These are phyloP conservation scores for Corymbia citriodora DNA, from an alignment of 441 rosid genomes.

Conservation along the genomic window DNA sequence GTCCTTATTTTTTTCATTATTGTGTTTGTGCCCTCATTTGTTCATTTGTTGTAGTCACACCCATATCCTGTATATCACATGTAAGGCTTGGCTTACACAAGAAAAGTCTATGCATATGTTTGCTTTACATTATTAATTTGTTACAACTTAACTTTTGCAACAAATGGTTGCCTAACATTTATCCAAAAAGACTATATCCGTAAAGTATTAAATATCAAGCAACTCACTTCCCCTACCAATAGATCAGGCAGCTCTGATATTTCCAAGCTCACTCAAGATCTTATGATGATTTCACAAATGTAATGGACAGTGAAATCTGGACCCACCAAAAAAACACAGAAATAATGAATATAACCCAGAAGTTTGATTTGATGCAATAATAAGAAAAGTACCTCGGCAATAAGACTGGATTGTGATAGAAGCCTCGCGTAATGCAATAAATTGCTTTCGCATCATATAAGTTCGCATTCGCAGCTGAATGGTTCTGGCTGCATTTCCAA, in stretches of 20 bases:
- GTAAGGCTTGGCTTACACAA: background rate
- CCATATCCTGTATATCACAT: background rate
- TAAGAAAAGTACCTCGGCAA: slow-evolving; percentile 45
- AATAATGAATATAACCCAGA: background rate
- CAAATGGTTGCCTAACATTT: background rate
- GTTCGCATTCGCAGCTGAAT: slow-evolving; percentile 62
- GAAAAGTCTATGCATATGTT: background rate
- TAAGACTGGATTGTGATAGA: slow-evolving; percentile 48
- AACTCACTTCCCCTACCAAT: background rate
- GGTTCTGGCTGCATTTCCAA: slow-evolving; percentile 64
- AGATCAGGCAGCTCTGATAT: background rate
- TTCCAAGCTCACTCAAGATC: background rate
- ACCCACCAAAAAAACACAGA: background rate
- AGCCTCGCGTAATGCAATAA: slow-evolving; percentile 44
- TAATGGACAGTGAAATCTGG: background rate
- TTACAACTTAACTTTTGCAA: background rate
- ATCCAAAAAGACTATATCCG: background rate
- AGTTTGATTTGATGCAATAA: background rate
- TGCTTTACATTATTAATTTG: background rate
- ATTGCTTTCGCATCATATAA: slow-evolving; percentile 46
- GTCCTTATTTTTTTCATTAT: background rate
- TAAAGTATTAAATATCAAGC: background rate
- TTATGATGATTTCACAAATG: background rate
- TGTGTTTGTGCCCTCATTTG: background rate
- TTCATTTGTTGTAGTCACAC: background rate